Conservation (phyloP, 2,329 filamentous ascomycete genomes). For the Penicillium sp. region DNA sequence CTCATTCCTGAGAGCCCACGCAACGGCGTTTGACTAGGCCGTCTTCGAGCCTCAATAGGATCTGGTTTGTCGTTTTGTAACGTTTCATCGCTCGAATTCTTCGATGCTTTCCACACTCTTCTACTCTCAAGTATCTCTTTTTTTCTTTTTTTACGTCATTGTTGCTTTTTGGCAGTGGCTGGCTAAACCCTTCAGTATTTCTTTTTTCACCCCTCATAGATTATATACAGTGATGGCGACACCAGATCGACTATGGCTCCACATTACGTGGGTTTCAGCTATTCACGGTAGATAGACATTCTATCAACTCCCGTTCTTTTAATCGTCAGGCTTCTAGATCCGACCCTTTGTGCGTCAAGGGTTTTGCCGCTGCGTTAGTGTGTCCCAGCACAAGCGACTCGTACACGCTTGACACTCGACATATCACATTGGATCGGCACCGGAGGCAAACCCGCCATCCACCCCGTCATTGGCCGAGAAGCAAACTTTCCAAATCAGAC, state of each 20-base stretch:
- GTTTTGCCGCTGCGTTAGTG: not conserved
- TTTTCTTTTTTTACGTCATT: not conserved
- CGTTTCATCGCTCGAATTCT: conserved; percentile 16
- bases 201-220: not conserved
- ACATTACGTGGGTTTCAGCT: conserved; percentile 1
- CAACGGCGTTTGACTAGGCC: conserved; percentile 11
- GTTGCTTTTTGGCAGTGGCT: conserved; percentile 9
- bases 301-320: not conserved
- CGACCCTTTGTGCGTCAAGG: conserved; percentile 6
- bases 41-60: conserved; percentile 3
- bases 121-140: not conserved
- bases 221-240: not conserved
- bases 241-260: not conserved
- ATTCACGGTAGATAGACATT: not conserved
- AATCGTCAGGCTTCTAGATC: not conserved
- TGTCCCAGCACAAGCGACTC: conserved; percentile 1
- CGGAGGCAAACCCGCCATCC: not conserved
- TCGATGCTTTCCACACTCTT: not conserved
- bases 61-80: not conserved
- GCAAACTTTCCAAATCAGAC: conserved; percentile 2
- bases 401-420: conserved; percentile 19
- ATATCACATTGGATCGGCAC: conserved; percentile 19
- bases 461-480: conserved; percentile 10
- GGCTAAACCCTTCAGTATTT: conserved; percentile 4
- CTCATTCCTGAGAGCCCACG: conserved; percentile 20